Conservation (phyloP, 441 rosid species). For the Capsella rubella region DNA sequence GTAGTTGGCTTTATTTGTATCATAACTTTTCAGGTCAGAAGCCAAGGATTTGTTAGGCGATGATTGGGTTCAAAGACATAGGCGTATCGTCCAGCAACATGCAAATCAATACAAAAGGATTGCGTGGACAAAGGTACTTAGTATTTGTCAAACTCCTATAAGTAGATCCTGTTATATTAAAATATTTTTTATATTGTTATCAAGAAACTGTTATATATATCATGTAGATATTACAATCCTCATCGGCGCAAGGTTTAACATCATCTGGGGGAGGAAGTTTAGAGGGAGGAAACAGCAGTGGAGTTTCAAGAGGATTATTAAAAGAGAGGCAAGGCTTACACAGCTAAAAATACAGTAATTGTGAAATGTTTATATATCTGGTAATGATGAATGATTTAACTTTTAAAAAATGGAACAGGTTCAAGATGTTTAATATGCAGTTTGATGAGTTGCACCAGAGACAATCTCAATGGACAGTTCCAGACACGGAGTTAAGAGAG, state of each 20-base stretch:
- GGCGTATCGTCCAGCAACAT: slow-evolving; percentile 97
- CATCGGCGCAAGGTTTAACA: slow-evolving; percentile 86
- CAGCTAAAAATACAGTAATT: neutral
- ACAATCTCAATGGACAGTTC: slow-evolving; percentile 98
- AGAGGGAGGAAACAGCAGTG: slow-evolving; percentile 87
- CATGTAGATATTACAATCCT: slow-evolving; percentile 75
- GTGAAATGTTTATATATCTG: neutral
- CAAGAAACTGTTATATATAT: slow-evolving; percentile 3
- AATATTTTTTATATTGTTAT: slow-evolving; percentile 3
- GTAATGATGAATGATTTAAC: slow-evolving; percentile 1
- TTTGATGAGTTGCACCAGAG: slow-evolving; percentile 98
- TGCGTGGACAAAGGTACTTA: slow-evolving; percentile 89
- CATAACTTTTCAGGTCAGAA: slow-evolving; percentile 73
- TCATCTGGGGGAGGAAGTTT: slow-evolving; percentile 91
- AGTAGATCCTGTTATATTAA: neutral
- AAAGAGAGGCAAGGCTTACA: slow-evolving; percentile 72
- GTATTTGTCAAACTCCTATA: slow-evolving; percentile 2
- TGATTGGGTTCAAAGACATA: slow-evolving; percentile 98
- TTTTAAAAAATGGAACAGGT: slow-evolving; percentile 56
- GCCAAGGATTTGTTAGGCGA: slow-evolving; percentile 98
- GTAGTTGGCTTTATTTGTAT: slow-evolving; percentile 15
- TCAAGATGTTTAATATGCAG: slow-evolving; percentile 84
- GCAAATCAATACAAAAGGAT: slow-evolving; percentile 95
- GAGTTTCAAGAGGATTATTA: slow-evolving; percentile 85
- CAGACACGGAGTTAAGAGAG: slow-evolving; percentile 94